Conservation (phyloP, 768 basidiomycete genomes). For the Podaxis rugospora region DNA sequence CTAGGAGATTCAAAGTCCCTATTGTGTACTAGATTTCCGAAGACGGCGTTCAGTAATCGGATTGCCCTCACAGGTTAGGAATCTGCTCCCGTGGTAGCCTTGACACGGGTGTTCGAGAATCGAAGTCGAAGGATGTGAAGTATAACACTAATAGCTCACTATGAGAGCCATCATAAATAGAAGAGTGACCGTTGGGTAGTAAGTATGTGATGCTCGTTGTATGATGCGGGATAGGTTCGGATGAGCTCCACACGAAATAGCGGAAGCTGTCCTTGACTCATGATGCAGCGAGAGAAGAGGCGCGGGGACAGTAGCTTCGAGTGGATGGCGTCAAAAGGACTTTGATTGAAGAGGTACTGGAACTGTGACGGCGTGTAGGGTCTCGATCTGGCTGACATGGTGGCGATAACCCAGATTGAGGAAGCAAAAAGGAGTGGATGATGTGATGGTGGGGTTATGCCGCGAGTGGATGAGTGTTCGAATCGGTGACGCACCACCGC, state of each 20-base stretch:
- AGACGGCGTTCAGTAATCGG: conserved; percentile 4
- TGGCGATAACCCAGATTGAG: background rate
- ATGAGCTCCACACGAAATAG: background rate
- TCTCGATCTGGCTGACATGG: background rate
- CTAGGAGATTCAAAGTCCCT: background rate
- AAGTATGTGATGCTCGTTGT: background rate
- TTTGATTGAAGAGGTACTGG: background rate
- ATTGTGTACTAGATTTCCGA: background rate
- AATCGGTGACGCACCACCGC: background rate
- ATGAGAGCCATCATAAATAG: conserved; percentile 6
- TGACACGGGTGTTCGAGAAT: conserved; percentile 2
- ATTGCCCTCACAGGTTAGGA: background rate
- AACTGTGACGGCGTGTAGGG: background rate
- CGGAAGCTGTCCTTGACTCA: background rate
- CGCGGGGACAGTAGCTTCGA: background rate
- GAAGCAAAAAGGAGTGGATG: background rate
- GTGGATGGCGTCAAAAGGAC: background rate
- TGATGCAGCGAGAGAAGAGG: background rate
- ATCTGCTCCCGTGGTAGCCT: background rate
- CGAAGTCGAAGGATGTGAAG: conserved; percentile 9
- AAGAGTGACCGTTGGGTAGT: background rate
- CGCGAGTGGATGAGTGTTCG: background rate
- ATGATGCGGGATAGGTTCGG: background rate
- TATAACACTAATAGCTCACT: background rate
- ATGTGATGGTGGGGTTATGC: background rate